phyloP scores from a whole-genome alignment of 2,329 filamentous ascomycete species.

The Talaromyces islandicus region DNA sequence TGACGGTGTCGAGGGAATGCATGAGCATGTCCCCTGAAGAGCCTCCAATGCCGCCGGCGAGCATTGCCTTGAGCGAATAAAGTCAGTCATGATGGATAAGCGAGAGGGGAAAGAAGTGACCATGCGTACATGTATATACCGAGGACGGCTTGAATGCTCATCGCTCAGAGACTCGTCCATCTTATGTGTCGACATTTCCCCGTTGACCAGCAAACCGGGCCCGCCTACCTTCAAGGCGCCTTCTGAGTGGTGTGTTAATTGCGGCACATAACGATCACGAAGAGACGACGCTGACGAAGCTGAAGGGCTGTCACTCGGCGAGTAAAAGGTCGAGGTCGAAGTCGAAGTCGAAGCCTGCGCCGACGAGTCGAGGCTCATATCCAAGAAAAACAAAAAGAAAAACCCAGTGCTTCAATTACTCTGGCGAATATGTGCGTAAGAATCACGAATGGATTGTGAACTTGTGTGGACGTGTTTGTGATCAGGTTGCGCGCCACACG shows the following conservation, averaged over 20 bases:
- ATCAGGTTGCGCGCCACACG: background rate
- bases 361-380: constrained; percentile 55
- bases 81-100: background rate
- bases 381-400: constrained; percentile 19
- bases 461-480: background rate
- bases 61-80: constrained; percentile 64
- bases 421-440: background rate
- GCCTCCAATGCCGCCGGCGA: constrained; percentile 88
- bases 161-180: constrained; percentile 20
- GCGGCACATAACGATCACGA: constrained; percentile 26
- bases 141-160: constrained; percentile 54
- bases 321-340: constrained; percentile 23
- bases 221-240: background rate
- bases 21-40: constrained; percentile 95
- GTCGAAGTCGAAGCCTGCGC: constrained; percentile 40
- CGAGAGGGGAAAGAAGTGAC: background rate
- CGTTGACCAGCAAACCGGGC: background rate
- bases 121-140: constrained; percentile 56
- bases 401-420: background rate
- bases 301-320: background rate
- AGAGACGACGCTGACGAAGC: background rate
- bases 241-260: constrained; percentile 6
- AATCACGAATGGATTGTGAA: background rate
- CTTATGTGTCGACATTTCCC: background rate
- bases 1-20: constrained; percentile 98